Conservation (phyloP, 2,329 filamentous ascomycete genomes). For the Cercospora nicotianae region DNA sequence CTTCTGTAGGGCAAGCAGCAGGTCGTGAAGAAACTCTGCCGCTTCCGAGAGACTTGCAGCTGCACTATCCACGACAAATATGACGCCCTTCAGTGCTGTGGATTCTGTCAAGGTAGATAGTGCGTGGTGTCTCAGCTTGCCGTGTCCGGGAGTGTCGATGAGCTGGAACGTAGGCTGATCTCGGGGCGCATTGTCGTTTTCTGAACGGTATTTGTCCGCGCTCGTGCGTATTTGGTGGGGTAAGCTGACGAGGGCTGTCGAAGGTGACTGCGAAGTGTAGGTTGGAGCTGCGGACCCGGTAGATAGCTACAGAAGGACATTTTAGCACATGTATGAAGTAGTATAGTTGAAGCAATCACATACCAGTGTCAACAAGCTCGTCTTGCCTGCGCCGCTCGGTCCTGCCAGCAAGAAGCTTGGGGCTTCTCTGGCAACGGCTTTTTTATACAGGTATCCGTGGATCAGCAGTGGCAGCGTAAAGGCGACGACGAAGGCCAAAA, state of each 20-base stretch:
- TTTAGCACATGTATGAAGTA: not conserved
- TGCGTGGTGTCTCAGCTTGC: constrained; percentile 78
- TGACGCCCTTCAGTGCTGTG: constrained; percentile 64
- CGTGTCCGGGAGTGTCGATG: constrained; percentile 90
- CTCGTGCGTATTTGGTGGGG: constrained; percentile 53
- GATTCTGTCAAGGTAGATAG: constrained; percentile 49
- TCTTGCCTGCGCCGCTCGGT: constrained; percentile 83
- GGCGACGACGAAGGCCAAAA: constrained; percentile 68
- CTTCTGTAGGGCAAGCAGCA: constrained; percentile 80
- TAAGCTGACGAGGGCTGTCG: constrained; percentile 57
- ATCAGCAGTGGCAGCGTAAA: constrained; percentile 73
- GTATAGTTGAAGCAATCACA: not conserved
- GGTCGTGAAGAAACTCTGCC: constrained; percentile 83
- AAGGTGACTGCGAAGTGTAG: constrained; percentile 63
- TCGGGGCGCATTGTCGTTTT: constrained; percentile 61
- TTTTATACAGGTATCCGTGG: constrained; percentile 71
- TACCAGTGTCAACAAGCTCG: constrained; percentile 77
- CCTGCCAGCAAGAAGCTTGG: constrained; percentile 81
- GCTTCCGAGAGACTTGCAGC: constrained; percentile 63
- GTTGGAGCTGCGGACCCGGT: constrained; percentile 57
- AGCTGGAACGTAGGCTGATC: constrained; percentile 70
- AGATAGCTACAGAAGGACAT: constrained; percentile 44
- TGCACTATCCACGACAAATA: constrained; percentile 83
- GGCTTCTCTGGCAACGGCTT: constrained; percentile 56
- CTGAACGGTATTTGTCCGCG: constrained; percentile 64